Percentiles rank a stretch among this genome's conserved stretches.
Evolutionary conservation across 140 eudicot genomes (phyloP).

Genomic region (Bidens hawaiensis): DNA sequence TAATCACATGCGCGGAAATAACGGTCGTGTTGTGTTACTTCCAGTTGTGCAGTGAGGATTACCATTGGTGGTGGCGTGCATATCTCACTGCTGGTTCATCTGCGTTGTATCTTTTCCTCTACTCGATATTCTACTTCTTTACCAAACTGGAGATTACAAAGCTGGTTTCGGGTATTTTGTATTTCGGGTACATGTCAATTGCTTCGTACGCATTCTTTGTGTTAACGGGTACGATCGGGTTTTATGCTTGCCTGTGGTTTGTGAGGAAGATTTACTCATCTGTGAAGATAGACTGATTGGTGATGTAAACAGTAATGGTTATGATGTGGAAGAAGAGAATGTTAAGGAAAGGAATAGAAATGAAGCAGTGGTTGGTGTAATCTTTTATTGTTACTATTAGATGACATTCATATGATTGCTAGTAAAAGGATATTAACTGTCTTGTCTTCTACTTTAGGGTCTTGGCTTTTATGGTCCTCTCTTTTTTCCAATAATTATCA

Average conservation of each 20-base stretch:
- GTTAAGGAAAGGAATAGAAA: neutral
- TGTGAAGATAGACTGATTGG: slow-evolving; percentile 73
- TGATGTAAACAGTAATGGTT: slow-evolving; percentile 18
- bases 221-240: slow-evolving; percentile 76
- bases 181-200: slow-evolving; percentile 73
- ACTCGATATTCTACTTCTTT: slow-evolving; percentile 75
- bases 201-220: slow-evolving; percentile 81
- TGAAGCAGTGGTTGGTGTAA: slow-evolving; percentile 9
- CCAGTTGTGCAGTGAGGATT: slow-evolving; percentile 83
- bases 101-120: slow-evolving; percentile 67
- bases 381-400: neutral
- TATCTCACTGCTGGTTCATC: slow-evolving; percentile 79
- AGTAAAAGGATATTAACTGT: slow-evolving; percentile 8
- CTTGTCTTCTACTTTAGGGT: neutral
- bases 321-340: slow-evolving; percentile 2
- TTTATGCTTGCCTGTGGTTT: slow-evolving; percentile 75
- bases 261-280: slow-evolving; percentile 72
- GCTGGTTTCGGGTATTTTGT: slow-evolving; percentile 54
- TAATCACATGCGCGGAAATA: slow-evolving; percentile 80
- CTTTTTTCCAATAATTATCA: neutral
- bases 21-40: slow-evolving; percentile 77
- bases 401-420: slow-evolving; percentile 5
- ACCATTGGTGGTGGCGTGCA: slow-evolving; percentile 92
- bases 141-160: slow-evolving; percentile 74
- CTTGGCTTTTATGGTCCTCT: no score